Conservation (phyloP, 306 rosid species). For the Erythrophleum fordii region DNA sequence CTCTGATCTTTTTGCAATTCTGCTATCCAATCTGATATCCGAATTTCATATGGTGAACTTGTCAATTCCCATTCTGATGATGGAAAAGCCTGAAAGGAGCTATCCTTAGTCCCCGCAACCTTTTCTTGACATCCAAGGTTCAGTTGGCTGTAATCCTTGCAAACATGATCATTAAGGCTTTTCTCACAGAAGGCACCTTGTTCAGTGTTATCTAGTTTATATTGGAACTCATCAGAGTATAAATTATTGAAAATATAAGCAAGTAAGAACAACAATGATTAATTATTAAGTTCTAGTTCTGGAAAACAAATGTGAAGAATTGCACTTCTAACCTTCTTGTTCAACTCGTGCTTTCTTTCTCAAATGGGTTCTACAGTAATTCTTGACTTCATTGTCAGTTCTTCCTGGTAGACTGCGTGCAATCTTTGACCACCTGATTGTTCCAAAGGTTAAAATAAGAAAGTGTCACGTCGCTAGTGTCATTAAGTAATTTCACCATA, state of each 20-base stretch:
- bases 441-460: not conserved
- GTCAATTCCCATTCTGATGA: constrained; percentile 43
- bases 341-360: constrained; percentile 47
- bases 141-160: constrained; percentile 23
- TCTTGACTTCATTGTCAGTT: constrained; percentile 79
- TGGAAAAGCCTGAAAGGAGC: constrained; percentile 34
- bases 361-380: constrained; percentile 70
- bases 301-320: not conserved
- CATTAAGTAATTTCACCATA: not conserved
- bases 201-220: constrained; percentile 19
- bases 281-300: not conserved
- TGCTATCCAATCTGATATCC: constrained; percentile 60
- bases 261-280: not conserved
- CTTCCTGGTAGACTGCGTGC: constrained; percentile 68
- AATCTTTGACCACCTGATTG: constrained; percentile 74
- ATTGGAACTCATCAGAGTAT: constrained; percentile 36
- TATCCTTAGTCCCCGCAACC: constrained; percentile 36
- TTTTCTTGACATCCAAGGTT: constrained; percentile 17
- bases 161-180: constrained; percentile 27
- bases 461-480: not conserved
- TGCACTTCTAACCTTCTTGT: constrained; percentile 41
- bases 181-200: constrained; percentile 28
- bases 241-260: constrained; percentile 3
- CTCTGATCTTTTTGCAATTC: constrained; percentile 46
- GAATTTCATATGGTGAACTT: constrained; percentile 59